Percentiles rank a stretch among this genome's conserved stretches.
Evolutionary conservation across 2,329 filamentous ascomycete species (phyloP).

Genomic region (Rosellinia necatrix): DNA sequence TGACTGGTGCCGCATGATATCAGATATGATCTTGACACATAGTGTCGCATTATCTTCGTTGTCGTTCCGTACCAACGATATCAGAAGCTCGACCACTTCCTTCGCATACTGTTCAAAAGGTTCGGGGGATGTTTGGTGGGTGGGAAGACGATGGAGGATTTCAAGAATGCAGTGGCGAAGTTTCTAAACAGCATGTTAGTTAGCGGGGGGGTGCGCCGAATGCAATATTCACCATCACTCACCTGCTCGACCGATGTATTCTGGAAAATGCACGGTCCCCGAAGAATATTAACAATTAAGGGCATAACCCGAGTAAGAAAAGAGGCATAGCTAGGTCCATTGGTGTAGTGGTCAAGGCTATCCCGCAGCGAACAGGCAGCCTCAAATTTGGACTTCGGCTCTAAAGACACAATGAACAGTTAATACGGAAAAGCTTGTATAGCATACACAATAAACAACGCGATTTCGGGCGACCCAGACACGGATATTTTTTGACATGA

Average conservation of each 20-base stretch:
- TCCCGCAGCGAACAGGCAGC: slow-evolving; percentile 87
- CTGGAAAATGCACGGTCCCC: slow-evolving; percentile 86
- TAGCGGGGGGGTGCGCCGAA: not conserved
- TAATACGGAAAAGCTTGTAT: slow-evolving; percentile 11
- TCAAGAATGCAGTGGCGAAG: slow-evolving; percentile 92
- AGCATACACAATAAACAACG: no score
- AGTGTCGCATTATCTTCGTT: slow-evolving; percentile 99
- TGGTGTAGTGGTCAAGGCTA: slow-evolving; percentile 85
- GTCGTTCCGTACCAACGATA: slow-evolving; percentile 85
- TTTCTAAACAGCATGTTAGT: slow-evolving; percentile 59
- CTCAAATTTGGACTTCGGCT: slow-evolving; percentile 79
- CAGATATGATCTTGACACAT: slow-evolving; percentile 97
- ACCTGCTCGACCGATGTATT: slow-evolving; percentile 90
- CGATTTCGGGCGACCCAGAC: no score
- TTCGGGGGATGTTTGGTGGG: slow-evolving; percentile 73
- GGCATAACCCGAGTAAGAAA: slow-evolving; percentile 91
- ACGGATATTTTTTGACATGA: not conserved
- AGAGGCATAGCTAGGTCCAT: slow-evolving; percentile 72
- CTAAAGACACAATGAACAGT: slow-evolving; percentile 52
- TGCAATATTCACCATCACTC: slow-evolving; percentile 35
- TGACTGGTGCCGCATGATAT: slow-evolving; percentile 90
- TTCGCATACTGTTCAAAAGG: slow-evolving; percentile 85
- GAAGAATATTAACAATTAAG: slow-evolving; percentile 82
- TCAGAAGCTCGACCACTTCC: slow-evolving; percentile 87
- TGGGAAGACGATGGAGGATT: slow-evolving; percentile 83